A percentile compares a stretch with the other conserved stretches of the same genome.
These are phyloP conservation scores for Dendryphion nanum DNA, from an alignment of 2,329 filamentous ascomycete genomes.

Conservation along the genomic window DNA sequence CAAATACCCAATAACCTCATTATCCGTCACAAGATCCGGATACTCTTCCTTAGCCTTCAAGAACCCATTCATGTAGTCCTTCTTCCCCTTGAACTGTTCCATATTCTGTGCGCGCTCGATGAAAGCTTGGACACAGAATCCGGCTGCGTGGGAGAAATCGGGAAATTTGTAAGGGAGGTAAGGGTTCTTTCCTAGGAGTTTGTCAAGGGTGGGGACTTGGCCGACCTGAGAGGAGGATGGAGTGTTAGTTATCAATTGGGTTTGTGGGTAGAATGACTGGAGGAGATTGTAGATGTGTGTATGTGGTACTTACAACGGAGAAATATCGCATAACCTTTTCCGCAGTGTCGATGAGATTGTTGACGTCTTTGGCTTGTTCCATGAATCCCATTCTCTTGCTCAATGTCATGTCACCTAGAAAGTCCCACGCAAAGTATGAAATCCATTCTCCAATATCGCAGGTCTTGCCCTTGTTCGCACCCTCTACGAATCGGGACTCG, in stretches of 20 bases:
- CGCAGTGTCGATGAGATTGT: slow-evolving; percentile 20
- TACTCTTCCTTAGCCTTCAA: slow-evolving; percentile 12
- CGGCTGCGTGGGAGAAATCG: slow-evolving; percentile 14
- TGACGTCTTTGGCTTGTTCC: slow-evolving; percentile 41
- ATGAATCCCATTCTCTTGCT: slow-evolving; percentile 44
- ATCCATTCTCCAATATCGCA: slow-evolving; percentile 35
- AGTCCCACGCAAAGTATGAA: slow-evolving; percentile 36
- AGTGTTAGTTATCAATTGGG: no score
- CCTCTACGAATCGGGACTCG: slow-evolving; percentile 24
- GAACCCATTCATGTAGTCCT: slow-evolving; percentile 19
- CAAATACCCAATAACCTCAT: slow-evolving; percentile 31
- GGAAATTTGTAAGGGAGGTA: slow-evolving; percentile 12
- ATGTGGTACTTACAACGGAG: slow-evolving; percentile 13
- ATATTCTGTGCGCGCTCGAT: slow-evolving; percentile 12
- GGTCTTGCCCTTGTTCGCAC: slow-evolving; percentile 21
- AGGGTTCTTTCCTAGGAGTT: slow-evolving; percentile 19
- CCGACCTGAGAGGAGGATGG: slow-evolving; percentile 13
- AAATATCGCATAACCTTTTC: slow-evolving; percentile 18
- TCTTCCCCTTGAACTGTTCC: slow-evolving; percentile 9
- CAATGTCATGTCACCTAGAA: slow-evolving; percentile 43
- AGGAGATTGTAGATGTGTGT: no score
- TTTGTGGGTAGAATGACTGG: no score
- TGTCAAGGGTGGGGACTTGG: slow-evolving; percentile 29
- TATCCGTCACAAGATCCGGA: slow-evolving; percentile 24
- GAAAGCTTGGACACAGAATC: slow-evolving; percentile 17